phyloP scores from a whole-genome alignment of 306 rosid genomes.

The Trifolium dubium region DNA sequence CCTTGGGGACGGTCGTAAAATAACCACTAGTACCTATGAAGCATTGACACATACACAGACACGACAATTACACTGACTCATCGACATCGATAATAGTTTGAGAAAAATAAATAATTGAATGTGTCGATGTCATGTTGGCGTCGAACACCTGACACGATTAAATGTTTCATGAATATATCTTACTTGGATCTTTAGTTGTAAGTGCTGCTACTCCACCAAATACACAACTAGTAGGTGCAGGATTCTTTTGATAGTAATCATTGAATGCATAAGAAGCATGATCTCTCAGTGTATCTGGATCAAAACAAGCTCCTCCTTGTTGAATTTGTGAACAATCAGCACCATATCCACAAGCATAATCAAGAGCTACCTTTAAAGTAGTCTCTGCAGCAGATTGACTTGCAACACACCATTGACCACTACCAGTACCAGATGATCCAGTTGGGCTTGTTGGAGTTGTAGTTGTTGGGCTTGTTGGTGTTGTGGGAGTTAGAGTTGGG shows the following conservation, averaged over 20 bases:
- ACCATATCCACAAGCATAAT: slow-evolving; percentile 97
- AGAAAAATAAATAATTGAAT: too few relatives aligned
- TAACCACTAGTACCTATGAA: too few relatives aligned
- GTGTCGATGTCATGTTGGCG: too few relatives aligned
- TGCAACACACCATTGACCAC: slow-evolving; percentile 93
- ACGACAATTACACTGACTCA: too few relatives aligned
- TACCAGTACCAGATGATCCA: background rate
- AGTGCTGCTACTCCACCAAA: slow-evolving; percentile 91
- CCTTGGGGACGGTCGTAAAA: too few relatives aligned
- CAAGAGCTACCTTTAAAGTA: slow-evolving; percentile 91
- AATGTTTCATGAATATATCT: slow-evolving; percentile 35
- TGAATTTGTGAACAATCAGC: slow-evolving; percentile 90
- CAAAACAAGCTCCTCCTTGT: slow-evolving; percentile 71
- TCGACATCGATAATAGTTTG: too few relatives aligned
- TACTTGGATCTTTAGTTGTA: slow-evolving; percentile 86
- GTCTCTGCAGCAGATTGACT: slow-evolving; percentile 72
- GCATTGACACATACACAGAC: too few relatives aligned
- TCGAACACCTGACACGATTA: too few relatives aligned
- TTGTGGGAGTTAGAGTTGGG: slow-evolving; percentile 39
- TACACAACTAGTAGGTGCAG: slow-evolving; percentile 86
- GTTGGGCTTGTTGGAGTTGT: slow-evolving; percentile 41
- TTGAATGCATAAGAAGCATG: slow-evolving; percentile 99
- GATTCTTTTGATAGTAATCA: slow-evolving; percentile 86
- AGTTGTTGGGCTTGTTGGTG: slow-evolving; percentile 34
- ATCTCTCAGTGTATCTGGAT: slow-evolving; percentile 74